Percentiles rank a stretch among this genome's conserved stretches.
Evolutionary conservation across 306 rosid species (phyloP).

Genomic region (Senna tora): DNA sequence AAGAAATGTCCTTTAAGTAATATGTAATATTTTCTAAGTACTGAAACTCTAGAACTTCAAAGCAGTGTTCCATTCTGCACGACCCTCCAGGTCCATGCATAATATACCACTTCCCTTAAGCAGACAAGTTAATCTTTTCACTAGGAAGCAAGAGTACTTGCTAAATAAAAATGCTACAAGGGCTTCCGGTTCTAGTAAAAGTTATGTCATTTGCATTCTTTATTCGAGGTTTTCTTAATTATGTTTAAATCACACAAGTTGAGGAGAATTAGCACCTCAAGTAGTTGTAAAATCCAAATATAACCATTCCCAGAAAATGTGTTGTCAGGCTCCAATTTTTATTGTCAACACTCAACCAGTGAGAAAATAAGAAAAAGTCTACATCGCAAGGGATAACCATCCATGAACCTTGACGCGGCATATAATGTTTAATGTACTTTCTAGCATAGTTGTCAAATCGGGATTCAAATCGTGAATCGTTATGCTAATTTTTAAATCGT

Average conservation of each 20-base stretch:
- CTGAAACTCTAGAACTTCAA: background rate
- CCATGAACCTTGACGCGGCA: background rate
- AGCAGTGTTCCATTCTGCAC: too few species aligned
- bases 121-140: constrained; percentile 11
- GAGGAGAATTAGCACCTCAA: background rate
- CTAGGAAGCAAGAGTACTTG: background rate
- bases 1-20: background rate
- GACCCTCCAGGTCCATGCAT: constrained; percentile 25
- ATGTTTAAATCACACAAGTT: background rate
- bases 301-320: background rate
- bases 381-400: background rate
- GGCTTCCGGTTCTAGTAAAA: background rate
- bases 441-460: too few species aligned
- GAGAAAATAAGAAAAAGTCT: background rate
- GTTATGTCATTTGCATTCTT: background rate
- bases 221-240: background rate
- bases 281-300: background rate
- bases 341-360: background rate
- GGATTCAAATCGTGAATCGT: too few species aligned
- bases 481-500: too few species aligned
- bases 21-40: background rate
- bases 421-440: background rate
- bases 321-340: background rate
- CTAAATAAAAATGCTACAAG: constrained; percentile 20
- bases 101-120: background rate